Evolutionary conservation across 1,139 yeast species (phyloP).

Genomic region (Casaregolazyma lundiana): DNA sequence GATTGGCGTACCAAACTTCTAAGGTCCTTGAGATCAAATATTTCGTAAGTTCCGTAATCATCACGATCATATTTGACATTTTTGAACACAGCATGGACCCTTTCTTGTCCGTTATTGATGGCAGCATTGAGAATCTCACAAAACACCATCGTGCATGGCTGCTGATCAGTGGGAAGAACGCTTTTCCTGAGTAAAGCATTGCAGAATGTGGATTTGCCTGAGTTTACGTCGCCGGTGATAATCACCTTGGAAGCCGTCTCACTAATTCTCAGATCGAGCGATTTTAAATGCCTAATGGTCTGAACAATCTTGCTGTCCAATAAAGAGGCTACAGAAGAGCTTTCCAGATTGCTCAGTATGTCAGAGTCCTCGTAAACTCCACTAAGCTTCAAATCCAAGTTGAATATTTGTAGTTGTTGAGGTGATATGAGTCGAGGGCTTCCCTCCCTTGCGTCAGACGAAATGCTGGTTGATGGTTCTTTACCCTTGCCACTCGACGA

Average conservation of each 20-base stretch:
- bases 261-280: slow-evolving; percentile 77
- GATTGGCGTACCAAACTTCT: slow-evolving; percentile 69
- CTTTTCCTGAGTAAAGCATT: slow-evolving; percentile 78
- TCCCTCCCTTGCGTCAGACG: neutral
- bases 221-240: slow-evolving; percentile 94
- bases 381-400: slow-evolving; percentile 59
- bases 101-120: slow-evolving; percentile 71
- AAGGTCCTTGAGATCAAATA: slow-evolving; percentile 50
- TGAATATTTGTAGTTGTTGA: slow-evolving; percentile 53
- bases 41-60: slow-evolving; percentile 63
- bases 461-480: slow-evolving; percentile 1
- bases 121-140: slow-evolving; percentile 89
- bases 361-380: slow-evolving; percentile 40
- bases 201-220: slow-evolving; percentile 95
- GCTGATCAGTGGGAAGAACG: slow-evolving; percentile 91
- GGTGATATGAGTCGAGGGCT: slow-evolving; percentile 24
- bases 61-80: slow-evolving; percentile 53
- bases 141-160: slow-evolving; percentile 95
- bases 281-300: slow-evolving; percentile 60
- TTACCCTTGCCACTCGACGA: slow-evolving; percentile 9
- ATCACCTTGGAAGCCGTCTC: slow-evolving; percentile 92
- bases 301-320: slow-evolving; percentile 60
- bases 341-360: slow-evolving; percentile 53
- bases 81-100: slow-evolving; percentile 87
- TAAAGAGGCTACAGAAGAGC: slow-evolving; percentile 58